Evolutionary conservation across 2,329 filamentous ascomycete species (phyloP), one percentile per base, ranked within the genome.

Genomic region (Aspergillus hiratsukae): DNA sequence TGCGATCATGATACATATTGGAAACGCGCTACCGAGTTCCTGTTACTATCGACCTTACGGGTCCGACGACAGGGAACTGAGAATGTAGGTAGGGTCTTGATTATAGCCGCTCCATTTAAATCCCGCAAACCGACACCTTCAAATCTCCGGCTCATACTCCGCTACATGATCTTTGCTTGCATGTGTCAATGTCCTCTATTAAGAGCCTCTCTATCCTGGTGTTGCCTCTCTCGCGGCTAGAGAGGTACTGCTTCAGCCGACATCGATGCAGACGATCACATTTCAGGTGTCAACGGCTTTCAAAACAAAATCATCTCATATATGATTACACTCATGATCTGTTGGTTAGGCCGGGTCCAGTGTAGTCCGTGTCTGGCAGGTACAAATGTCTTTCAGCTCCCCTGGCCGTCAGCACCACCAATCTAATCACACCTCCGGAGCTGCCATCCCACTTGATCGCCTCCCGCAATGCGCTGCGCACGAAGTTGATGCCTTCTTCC

Each of bases 401-500:
- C 71, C 89, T 86, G 68, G 86, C 87, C 61, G 93, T 99, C 76
- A 99, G 79, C 58, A 99, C 94, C 60, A 97, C 93, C 90, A 99
- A 91, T 66, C 94, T 87, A 70, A 99, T 99, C 58, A 99, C 94
- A 79, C 94, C 94, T 64, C 94, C 94, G 3, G 94, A 97, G 80
- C 92, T 97, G 62, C 94, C 94, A 73, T 99, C 94, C 94, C 94
- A 99, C 79, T 96, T 96, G 83, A 99, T 97, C 17, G 94, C 94
- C 81, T 99, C 93, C 69, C 85, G 81, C 71, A 99, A 80, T 31
- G 94, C 87, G 49, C 87, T 88, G 80, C 96, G 97, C 73, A 99
- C 94, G 69, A 99, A 99, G 43, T 87, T 77, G 63, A 99, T 87
- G 1, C 94, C 94, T 60, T 96, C 92, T 54, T 85, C 82, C 81